phyloP scores from a whole-genome alignment of 139 green algal genomes.

The Coccomyxa sp. region DNA sequence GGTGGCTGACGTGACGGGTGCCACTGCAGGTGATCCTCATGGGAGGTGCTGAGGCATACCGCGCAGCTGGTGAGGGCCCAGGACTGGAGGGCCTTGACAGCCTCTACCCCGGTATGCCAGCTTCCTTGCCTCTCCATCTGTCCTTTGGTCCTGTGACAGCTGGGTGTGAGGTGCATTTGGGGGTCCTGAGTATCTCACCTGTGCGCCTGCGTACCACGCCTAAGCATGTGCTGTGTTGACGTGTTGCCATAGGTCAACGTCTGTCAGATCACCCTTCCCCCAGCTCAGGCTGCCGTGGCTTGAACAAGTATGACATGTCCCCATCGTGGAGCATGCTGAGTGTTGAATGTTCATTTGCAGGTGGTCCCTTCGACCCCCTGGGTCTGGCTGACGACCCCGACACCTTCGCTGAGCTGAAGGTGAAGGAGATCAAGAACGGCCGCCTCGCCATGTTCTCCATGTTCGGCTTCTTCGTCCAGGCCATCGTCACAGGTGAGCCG shows the following conservation, averaged over 20 bases:
- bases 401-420: slow-evolving; percentile 81
- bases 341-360: no score
- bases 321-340: no score
- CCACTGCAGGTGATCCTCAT: slow-evolving; percentile 56
- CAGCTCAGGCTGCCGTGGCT: no score
- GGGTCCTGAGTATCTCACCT: no score
- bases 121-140: slow-evolving; percentile 48
- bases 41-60: slow-evolving; percentile 78
- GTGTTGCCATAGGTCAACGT: no score
- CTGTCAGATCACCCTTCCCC: no score
- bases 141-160: no score
- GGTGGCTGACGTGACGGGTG: not conserved
- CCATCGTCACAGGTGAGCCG: slow-evolving; percentile 48
- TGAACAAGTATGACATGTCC: no score
- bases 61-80: slow-evolving; percentile 52
- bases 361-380: slow-evolving; percentile 83
- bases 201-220: no score
- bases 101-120: slow-evolving; percentile 65
- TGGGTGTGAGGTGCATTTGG: no score
- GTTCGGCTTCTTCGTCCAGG: slow-evolving; percentile 86
- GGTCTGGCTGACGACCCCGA: slow-evolving; percentile 94
- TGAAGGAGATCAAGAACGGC: slow-evolving; percentile 90
- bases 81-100: slow-evolving; percentile 45
- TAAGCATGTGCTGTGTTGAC: no score
- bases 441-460: slow-evolving; percentile 86